These are phyloP conservation scores for Fusarium begoniae DNA, from an alignment of 2,329 filamentous ascomycete species.

Conservation along the genomic window DNA sequence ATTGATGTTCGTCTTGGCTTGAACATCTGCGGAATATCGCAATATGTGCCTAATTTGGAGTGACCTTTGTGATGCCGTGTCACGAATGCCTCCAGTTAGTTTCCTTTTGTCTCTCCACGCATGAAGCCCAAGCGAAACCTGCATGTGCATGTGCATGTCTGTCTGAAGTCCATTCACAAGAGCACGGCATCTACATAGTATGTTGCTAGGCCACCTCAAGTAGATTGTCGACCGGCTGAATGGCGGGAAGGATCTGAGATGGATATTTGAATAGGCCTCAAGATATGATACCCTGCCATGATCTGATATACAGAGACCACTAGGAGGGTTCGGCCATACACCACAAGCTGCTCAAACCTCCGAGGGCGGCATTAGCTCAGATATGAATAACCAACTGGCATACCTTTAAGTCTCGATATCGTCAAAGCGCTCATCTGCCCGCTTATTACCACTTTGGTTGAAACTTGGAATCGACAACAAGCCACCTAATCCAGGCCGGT, in stretches of 20 bases:
- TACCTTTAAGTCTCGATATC: not conserved
- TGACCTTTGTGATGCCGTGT: not conserved
- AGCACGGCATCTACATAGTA: not conserved
- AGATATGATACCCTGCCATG: conserved; percentile 1
- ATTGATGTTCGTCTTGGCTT: not conserved
- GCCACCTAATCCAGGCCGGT: not conserved
- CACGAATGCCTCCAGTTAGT: not conserved
- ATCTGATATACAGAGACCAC: conserved; percentile 1
- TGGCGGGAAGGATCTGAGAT: conserved; percentile 21
- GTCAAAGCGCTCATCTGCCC: conserved; percentile 3
- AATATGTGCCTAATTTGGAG: not conserved
- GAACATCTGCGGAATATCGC: not conserved
- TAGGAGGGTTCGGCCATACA: not conserved
- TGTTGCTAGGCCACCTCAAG: not conserved
- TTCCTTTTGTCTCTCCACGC: not conserved
- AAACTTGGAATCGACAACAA: not conserved
- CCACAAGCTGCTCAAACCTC: not conserved
- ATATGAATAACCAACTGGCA: not conserved
- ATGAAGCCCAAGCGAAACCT: not conserved
- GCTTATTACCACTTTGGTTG: not conserved
- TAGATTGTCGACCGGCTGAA: not conserved
- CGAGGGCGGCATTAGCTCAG: not conserved
- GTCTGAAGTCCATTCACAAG: not conserved
- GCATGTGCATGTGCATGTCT: not conserved
- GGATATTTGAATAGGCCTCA: not conserved